phyloP scores from a whole-genome alignment of 805 yeast species.

The Blastobotrys parvus region DNA sequence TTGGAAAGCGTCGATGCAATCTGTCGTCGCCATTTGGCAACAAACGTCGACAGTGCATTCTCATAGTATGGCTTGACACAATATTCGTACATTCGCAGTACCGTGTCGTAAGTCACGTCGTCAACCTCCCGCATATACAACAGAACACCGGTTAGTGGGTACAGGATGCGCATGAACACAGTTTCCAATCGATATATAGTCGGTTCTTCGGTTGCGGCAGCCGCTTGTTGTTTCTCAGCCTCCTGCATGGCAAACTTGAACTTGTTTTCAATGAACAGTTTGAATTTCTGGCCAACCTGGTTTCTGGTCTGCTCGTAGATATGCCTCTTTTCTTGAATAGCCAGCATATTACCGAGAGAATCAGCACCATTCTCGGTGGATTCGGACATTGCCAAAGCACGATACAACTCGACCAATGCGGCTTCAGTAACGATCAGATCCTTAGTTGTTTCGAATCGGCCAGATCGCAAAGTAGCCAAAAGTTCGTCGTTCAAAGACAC shows the following conservation, averaged over 20 bases:
- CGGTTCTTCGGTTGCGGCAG: slow-evolving; percentile 10
- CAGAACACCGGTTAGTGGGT: slow-evolving; percentile 39
- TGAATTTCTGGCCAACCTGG: slow-evolving; percentile 42
- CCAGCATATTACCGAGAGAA: slow-evolving; percentile 42
- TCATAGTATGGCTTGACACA: slow-evolving; percentile 31
- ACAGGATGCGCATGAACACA: slow-evolving; percentile 17
- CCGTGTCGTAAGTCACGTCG: slow-evolving; percentile 35
- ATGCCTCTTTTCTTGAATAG: slow-evolving; percentile 56
- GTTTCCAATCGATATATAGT: slow-evolving; percentile 17
- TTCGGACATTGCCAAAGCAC: slow-evolving; percentile 57
- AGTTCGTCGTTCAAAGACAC: slow-evolving; percentile 56
- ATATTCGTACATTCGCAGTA: slow-evolving; percentile 37
- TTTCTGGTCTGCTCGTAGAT: slow-evolving; percentile 49
- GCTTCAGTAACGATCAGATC: slow-evolving; percentile 43
- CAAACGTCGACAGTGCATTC: slow-evolving; percentile 24
- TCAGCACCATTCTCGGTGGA: slow-evolving; percentile 33
- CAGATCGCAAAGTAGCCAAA: slow-evolving; percentile 37
- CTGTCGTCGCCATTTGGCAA: slow-evolving; percentile 22
- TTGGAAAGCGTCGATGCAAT: slow-evolving; percentile 11
- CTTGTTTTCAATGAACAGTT: slow-evolving; percentile 34
- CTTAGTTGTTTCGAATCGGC: slow-evolving; percentile 41
- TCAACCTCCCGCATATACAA: slow-evolving; percentile 55
- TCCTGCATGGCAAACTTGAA: slow-evolving; percentile 29
- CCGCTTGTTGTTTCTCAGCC: slow-evolving; percentile 7
- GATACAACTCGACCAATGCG: slow-evolving; percentile 46